Base-by-base conservation (phyloP, 805 yeast genomes). In the Starmerella potacharoeniae region DNA sequence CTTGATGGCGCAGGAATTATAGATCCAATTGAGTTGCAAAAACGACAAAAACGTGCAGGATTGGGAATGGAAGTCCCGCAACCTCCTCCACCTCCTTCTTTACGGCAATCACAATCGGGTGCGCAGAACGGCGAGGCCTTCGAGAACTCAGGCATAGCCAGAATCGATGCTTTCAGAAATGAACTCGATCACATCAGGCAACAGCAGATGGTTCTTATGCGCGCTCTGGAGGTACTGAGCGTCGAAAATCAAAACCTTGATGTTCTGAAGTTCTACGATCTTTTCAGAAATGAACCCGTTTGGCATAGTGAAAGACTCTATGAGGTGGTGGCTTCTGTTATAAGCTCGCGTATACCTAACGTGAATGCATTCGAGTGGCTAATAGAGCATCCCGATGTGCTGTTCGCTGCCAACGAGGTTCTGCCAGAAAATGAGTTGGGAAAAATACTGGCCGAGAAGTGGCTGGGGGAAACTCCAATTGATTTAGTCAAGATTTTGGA, bases 1-100 rank as follows among this genome's bases (percentile, higher is more conserved):
- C 71, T 72, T 5, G 67, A 74, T 29, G 79, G 81, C 1, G 76
- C 76, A 51, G 98, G 98, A 45, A 87, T 88, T 1, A 75, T 76
- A 0, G 79, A 76, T n/a, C 97, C 97, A 0, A 81, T 91, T 6
- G 83, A 86, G 58, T 83, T 86, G 3, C 76, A 77, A 52, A 66
- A 78, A 34, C 71, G 93, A 41, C 84, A 86, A 0, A 77, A 56
- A 30, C 22, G 40, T 14, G 50, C 53, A 1, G 60, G 59, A 1
- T 36, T 56, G n/a, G 54, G 56, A 2, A n/a, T 51, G n/a, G 28
- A 17, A 11, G n/a, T 13, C n/a, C 28, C 34, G 31, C 36, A 11
- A 13, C 22, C 53, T 17, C 36, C 37, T 16, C 31, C 34, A 36
- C 11, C 42, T 7, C 36, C 37, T 7, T 10, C 49, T 3, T 13